Percentiles rank a stretch among this genome's conserved stretches.
phyloP scores from a whole-genome alignment of 2,329 filamentous ascomycete genomes.

The Arthrobotrys pseudoclavata region DNA sequence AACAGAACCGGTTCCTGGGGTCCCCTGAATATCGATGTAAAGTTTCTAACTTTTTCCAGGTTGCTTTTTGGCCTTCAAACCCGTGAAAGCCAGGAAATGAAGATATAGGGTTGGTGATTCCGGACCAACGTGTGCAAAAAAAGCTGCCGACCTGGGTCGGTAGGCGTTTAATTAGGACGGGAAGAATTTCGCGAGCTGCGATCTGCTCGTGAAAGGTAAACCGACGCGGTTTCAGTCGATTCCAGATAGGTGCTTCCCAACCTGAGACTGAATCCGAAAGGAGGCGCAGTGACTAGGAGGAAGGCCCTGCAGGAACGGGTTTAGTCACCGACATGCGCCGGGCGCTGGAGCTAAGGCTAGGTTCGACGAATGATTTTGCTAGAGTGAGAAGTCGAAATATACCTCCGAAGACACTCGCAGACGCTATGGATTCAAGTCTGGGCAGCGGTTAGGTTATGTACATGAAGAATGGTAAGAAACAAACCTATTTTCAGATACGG shows the following conservation, averaged over 20 bases:
- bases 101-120: conserved; percentile 44
- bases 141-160: conserved; percentile 44
- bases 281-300: conserved; percentile 40
- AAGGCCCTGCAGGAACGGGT: conserved; percentile 48
- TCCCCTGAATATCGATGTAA: conserved; percentile 43
- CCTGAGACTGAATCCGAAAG: conserved; percentile 33
- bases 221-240: conserved; percentile 57
- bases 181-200: conserved; percentile 51
- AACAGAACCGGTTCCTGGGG: conserved; percentile 29
- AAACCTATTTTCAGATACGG: conserved; percentile 19
- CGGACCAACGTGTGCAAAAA: conserved; percentile 21
- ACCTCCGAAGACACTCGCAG: conserved; percentile 43
- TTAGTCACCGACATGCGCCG: conserved; percentile 56
- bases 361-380: conserved; percentile 14
- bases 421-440: conserved; percentile 25
- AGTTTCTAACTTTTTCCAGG: not conserved
- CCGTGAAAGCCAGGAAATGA: conserved; percentile 57
- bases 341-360: conserved; percentile 34
- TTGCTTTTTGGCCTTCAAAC: conserved; percentile 40
- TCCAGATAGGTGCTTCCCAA: conserved; percentile 24
- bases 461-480: conserved; percentile 24
- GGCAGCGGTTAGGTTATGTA: conserved; percentile 37
- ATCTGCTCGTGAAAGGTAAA: conserved; percentile 30
- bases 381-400: conserved; percentile 19
- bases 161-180: conserved; percentile 56